Percentiles rank a stretch among this genome's conserved stretches.
phyloP scores from a whole-genome alignment of 345 rosid genomes.

The Acer negundo region DNA sequence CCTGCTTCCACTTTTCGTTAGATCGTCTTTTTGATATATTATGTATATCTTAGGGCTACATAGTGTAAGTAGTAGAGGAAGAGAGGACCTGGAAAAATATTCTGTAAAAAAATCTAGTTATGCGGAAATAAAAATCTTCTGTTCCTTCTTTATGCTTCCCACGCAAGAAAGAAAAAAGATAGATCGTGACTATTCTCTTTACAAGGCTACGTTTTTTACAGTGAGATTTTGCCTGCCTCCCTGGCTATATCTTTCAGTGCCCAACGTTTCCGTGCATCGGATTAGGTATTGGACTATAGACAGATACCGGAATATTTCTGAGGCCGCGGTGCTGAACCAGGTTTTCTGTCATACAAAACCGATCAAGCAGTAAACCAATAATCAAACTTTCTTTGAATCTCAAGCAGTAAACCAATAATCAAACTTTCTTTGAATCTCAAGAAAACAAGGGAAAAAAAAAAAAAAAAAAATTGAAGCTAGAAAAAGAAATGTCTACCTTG shows the following conservation, averaged over 20 bases:
- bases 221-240: no score
- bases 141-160: background rate
- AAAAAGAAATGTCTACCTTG: background rate
- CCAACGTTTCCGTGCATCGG: background rate
- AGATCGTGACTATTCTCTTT: background rate
- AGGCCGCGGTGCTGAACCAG: background rate
- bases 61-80: slow-evolving; percentile 16
- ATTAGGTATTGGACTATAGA: background rate
- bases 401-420: no score
- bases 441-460: background rate
- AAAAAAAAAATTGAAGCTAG: background rate
- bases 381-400: background rate
- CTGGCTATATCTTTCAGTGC: background rate
- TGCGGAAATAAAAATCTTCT: slow-evolving; percentile 24
- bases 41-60: slow-evolving; percentile 24
- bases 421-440: background rate
- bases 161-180: background rate
- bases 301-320: background rate
- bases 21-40: slow-evolving; percentile 12
- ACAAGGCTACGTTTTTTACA: no score
- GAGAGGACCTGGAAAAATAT: slow-evolving; percentile 11
- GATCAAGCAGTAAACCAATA: background rate
- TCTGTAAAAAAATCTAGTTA: slow-evolving; percentile 19
- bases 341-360: background rate
- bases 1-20: slow-evolving; percentile 11